Evolutionary conservation across 2,329 filamentous ascomycete genomes (phyloP).

Genomic region (Colletotrichum brevisporum): DNA sequence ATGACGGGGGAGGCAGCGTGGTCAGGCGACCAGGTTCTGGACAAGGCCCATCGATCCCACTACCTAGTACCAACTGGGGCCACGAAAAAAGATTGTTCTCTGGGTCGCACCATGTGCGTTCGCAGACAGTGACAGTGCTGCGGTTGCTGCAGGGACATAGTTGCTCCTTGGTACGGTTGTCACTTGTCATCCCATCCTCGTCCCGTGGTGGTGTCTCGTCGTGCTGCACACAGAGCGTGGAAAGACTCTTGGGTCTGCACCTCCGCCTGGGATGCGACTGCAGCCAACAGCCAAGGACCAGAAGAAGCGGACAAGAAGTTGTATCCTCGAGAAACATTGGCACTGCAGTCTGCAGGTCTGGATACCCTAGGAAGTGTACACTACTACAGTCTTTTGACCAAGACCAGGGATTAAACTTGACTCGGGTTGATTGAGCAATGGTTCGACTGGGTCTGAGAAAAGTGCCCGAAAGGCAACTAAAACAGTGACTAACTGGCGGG

Average conservation of each 20-base stretch:
- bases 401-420: conserved; percentile 21
- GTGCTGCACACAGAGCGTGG: background rate
- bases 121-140: background rate
- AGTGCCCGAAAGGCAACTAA: background rate
- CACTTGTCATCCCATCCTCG: background rate
- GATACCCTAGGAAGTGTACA: background rate
- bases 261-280: background rate
- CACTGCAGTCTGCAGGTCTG: background rate
- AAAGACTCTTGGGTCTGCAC: background rate
- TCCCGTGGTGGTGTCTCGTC: background rate
- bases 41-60: background rate
- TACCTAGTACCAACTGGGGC: background rate
- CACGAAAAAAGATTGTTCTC: background rate
- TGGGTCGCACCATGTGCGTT: conserved; percentile 5
- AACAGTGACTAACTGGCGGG: background rate
- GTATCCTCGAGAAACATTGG: too few relatives aligned
- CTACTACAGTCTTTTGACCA: too few relatives aligned
- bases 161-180: background rate
- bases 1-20: background rate
- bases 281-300: background rate
- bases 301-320: background rate
- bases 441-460: conserved; percentile 7
- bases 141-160: conserved; percentile 10
- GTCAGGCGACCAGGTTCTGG: conserved; percentile 1
- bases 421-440: conserved; percentile 14